Conservation (phyloP, 73 alveolate genomes). For the Symbiodinium pilosum region DNA sequence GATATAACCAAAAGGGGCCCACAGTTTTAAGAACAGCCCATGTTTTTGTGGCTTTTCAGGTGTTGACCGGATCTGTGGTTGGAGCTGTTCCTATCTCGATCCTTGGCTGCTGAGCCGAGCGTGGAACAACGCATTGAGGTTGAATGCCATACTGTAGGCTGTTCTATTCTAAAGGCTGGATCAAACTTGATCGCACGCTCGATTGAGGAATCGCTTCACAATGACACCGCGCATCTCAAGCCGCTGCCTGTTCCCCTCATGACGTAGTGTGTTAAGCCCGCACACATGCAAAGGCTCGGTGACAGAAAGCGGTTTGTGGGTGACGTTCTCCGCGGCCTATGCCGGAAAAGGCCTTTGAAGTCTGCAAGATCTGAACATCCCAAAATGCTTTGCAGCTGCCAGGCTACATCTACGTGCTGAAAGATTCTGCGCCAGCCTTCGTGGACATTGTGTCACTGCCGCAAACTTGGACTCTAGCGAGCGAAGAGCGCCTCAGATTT, state of each 20-base stretch:
- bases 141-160: too few relatives aligned
- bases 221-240: slow-evolving; percentile 55
- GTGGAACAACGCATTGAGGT: too few relatives aligned
- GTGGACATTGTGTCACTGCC: slow-evolving; percentile 66
- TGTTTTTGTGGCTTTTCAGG: not conserved
- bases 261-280: not conserved
- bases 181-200: too few relatives aligned
- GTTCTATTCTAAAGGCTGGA: too few relatives aligned
- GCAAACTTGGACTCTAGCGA: too few relatives aligned
- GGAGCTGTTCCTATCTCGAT: not conserved
- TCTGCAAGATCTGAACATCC: too few relatives aligned
- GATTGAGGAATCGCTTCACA: slow-evolving; percentile 79
- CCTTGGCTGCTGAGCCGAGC: not conserved
- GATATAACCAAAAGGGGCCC: too few relatives aligned
- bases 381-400: too few relatives aligned
- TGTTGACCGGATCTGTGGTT: not conserved
- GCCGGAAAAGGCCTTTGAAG: slow-evolving; percentile 59
- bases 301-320: slow-evolving; percentile 40
- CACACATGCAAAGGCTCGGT: slow-evolving; percentile 17
- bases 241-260: not conserved
- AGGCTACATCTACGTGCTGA: slow-evolving; percentile 41
- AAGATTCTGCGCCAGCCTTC: slow-evolving; percentile 61
- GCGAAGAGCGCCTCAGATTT: too few relatives aligned
- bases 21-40: too few relatives aligned
- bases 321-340: slow-evolving; percentile 15